These are phyloP conservation scores for Pythium utonaiense DNA, from an alignment of 352 stramenopile species.

Conservation along the genomic window DNA sequence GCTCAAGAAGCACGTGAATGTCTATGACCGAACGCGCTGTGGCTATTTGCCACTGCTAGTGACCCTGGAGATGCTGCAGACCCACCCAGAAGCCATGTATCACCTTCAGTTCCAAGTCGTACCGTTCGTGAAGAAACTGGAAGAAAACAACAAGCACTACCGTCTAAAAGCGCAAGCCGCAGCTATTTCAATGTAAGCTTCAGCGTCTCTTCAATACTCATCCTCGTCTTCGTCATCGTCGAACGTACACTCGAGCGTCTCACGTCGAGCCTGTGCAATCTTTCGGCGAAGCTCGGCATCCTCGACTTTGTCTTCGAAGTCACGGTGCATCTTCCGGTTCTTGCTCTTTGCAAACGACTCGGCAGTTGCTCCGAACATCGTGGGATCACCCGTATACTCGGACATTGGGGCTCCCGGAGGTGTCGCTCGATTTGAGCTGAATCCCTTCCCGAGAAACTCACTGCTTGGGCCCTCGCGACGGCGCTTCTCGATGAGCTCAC, in stretches of 20 bases:
- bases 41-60: constrained; percentile 33
- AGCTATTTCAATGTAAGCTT: constrained; percentile 7
- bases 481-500: constrained; percentile 6
- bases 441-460: background rate
- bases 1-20: constrained; percentile 63
- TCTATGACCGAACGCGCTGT: constrained; percentile 35
- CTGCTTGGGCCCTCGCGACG: background rate
- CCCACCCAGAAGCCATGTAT: constrained; percentile 37
- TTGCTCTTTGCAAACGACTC: constrained; percentile 19
- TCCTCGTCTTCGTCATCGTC: constrained; percentile 21
- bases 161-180: constrained; percentile 32
- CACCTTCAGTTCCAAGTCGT: constrained; percentile 48
- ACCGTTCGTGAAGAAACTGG: constrained; percentile 37
- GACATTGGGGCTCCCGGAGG: background rate
- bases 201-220: constrained; percentile 8
- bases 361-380: constrained; percentile 10
- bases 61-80: constrained; percentile 43
- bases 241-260: constrained; percentile 35
- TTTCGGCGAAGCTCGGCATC: constrained; percentile 19
- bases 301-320: constrained; percentile 1
- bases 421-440: background rate
- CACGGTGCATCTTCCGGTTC: background rate
- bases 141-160: constrained; percentile 48
- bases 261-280: constrained; percentile 28
- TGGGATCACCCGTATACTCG: constrained; percentile 11